These are phyloP conservation scores for Ceratopteris richardii DNA, from an alignment of 75 land plant species.

Conservation along the genomic window DNA sequence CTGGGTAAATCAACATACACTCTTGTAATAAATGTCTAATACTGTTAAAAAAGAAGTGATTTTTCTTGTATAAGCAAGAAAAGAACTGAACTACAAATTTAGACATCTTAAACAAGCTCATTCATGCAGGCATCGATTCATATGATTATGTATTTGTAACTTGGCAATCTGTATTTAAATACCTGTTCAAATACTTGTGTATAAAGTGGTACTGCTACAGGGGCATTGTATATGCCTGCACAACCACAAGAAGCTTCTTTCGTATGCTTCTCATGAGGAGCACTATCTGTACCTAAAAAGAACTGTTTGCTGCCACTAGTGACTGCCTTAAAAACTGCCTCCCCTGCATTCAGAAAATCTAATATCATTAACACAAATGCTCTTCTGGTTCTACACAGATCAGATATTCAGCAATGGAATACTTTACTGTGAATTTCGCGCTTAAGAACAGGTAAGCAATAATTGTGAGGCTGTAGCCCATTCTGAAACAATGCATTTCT, in stretches of 20 bases:
- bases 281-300: slow-evolving; percentile 94
- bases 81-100: too few species aligned
- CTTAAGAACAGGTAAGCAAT: slow-evolving; percentile 90
- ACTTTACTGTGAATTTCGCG: slow-evolving; percentile 71
- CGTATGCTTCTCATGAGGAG: slow-evolving; percentile 76
- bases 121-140: too few species aligned
- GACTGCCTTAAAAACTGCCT: slow-evolving; percentile 76
- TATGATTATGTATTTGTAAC: too few species aligned
- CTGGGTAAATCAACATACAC: too few species aligned
- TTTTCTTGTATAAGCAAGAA: too few species aligned
- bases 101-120: too few species aligned
- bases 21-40: too few species aligned
- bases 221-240: slow-evolving; percentile 87
- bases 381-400: too few species aligned
- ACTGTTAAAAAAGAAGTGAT: too few species aligned
- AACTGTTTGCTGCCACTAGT: slow-evolving; percentile 82
- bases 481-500: slow-evolving; percentile 89
- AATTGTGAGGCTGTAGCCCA: slow-evolving; percentile 89
- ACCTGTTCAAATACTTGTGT: slow-evolving; percentile 91
- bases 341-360: slow-evolving; percentile 36
- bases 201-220: slow-evolving; percentile 76
- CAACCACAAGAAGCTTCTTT: slow-evolving; percentile 90
- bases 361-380: neutral
- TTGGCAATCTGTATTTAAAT: too few species aligned
- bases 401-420: neutral